Evolutionary conservation across 257 asterid genomes (phyloP), one percentile per base, ranked within the genome.

Genomic region (Gentiana dahurica): DNA sequence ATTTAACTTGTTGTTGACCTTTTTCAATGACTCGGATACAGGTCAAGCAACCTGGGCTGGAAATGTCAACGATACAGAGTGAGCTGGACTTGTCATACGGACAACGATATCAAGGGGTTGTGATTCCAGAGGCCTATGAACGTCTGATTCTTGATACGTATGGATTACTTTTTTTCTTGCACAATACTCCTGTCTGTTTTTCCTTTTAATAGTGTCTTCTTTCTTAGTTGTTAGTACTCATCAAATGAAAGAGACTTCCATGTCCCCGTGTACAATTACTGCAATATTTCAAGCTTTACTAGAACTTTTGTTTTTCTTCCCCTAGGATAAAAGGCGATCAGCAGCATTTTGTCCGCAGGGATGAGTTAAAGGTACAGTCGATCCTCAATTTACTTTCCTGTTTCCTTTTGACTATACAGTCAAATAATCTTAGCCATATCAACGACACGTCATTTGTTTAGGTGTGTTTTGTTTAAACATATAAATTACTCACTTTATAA

Each of bases 1-100:
- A 24, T 24, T 24, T 24, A 51, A 55, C 52, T 15, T 66, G 34
- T 3, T 12, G 34, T 8, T 50, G 39, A 39, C 34, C 44, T 34
- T 49, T 53, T 41, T 63, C 4, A 33, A 51, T 67, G 67, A 55
- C 52, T 55, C 55, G 71, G 37, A 38, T 76, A 72, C 79, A 89
- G 98, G 98, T 90, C 69, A 90, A 90, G 82, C 80, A 87, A 70
- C 98, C 98, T n/a, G 98, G 98, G 51, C 68, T 90, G 74, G 96
- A 87, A 62, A 82, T 90, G 91, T 63, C 87, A 33, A 80, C 98
- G 12, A 95, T 75, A 64, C 96, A 87, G 68, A 90, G 98, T 55
- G 98, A 90, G 71, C 79, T 90, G 39, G 98, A 90, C 79, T 68
- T 90, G 73, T 90, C 98, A 4, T 90, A 90, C 53, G 64, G 63